A percentile compares a stretch with the other conserved stretches of the same genome.
These are phyloP conservation scores for Fragaria iinumae DNA, from an alignment of 306 rosid species.

Conservation along the genomic window DNA sequence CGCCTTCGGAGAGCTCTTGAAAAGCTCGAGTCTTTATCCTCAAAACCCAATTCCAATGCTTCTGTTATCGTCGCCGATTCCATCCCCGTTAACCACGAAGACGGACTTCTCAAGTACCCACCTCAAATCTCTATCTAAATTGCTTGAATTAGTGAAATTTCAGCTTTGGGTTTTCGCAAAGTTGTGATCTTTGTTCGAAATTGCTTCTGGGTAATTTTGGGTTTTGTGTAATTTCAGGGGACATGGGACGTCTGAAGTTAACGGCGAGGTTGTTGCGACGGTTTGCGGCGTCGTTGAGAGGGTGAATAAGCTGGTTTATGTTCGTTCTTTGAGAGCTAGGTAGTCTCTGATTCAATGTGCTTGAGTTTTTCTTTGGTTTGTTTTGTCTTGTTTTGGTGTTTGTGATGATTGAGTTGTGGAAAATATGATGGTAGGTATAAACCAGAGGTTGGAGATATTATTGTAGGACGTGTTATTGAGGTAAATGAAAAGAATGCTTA, in stretches of 20 bases:
- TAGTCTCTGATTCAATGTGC: constrained; percentile 17
- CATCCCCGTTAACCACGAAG: constrained; percentile 76
- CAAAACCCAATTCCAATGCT: constrained; percentile 67
- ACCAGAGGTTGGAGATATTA: constrained; percentile 92
- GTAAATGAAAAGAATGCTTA: constrained; percentile 32
- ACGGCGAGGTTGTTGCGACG: constrained; percentile 77
- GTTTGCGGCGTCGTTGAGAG: constrained; percentile 86
- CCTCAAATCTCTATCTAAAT: background rate
- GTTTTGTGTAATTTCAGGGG: constrained; percentile 46
- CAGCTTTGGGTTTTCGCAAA: background rate
- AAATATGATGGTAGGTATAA: constrained; percentile 53
- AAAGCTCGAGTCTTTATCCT: constrained; percentile 55
- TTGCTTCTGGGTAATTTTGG: background rate
- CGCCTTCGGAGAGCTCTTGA: constrained; percentile 72
- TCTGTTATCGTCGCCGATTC: constrained; percentile 81
- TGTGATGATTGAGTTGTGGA: constrained; percentile 3
- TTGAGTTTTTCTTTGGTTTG: background rate
- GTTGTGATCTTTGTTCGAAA: background rate
- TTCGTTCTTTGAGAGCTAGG: constrained; percentile 75
- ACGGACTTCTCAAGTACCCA: constrained; percentile 48
- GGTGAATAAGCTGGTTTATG: constrained; percentile 86
- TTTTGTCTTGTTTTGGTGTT: background rate
- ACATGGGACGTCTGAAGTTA: constrained; percentile 74
- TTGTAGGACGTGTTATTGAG: constrained; percentile 85
- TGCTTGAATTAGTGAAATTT: background rate